Base-by-base conservation (phyloP, 192 early-diverging fungal genomes). In the Dissophora globulifera region DNA sequence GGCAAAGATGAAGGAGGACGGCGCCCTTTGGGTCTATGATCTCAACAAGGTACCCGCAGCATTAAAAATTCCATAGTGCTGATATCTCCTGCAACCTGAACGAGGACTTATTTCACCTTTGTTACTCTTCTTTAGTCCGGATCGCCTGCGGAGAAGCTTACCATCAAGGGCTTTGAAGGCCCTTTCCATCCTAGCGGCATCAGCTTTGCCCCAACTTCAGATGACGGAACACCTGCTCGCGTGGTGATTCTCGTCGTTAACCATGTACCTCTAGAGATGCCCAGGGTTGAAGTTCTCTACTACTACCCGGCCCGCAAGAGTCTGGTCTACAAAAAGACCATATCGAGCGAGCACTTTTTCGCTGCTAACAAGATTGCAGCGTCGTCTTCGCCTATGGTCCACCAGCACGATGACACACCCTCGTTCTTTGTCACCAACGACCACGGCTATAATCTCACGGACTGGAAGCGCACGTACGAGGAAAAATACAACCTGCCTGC, bases 401-500 rank as follows among this genome's bases (percentile, higher is more conserved):
- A 76, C 46, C 40, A 56, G 35, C 29, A 62, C 27, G 72, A 76
- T n/a, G 72, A 76, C 29, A 76, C 72, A 1, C 72, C 72, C 30
- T 67, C 72, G 33, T 76, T 76, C 58, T 58, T 59, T 29, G 43
- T 76, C 23, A 26, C 46, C 11, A 76, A 76, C 40, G 72, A 76
- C 25, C 72, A 76, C 19, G 72, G 72, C 19, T 76, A 76, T 47
- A 76, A 76, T 52, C 15, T 67, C 27, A 76, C 72, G n/a, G 58
- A 76, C 40, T 76, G 72, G 72, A 76, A 76, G 58, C 72, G 72
- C 25, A 58, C 60, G 50, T 76, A 76, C 29, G 72, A 76, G 40
- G 72, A 76, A 38, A 76, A 67, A 48, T 76, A 61, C 64, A 76
- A 76, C 47, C 27, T 76, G 42, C 72, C 72, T 4, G 72, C 72